Conservation (phyloP, 768 basidiomycete genomes). For the Pleurotus sapidus region DNA sequence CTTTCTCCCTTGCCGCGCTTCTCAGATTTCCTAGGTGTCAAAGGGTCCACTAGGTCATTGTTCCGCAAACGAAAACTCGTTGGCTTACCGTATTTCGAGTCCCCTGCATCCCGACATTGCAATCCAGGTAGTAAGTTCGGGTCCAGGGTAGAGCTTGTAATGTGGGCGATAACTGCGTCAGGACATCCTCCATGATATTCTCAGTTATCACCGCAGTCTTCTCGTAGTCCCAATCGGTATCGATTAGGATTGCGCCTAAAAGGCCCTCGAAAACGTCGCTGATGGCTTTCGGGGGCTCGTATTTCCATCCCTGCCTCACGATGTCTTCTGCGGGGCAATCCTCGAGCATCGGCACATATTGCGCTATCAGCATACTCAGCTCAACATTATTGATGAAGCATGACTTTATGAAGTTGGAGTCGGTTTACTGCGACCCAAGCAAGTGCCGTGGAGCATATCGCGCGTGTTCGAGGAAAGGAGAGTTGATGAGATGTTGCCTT, state of each 20-base stretch:
- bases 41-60: not conserved
- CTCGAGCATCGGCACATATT: slow-evolving; percentile 59
- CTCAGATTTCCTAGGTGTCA: slow-evolving; percentile 17
- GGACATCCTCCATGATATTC: slow-evolving; percentile 62
- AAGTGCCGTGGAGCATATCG: slow-evolving; percentile 72
- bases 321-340: slow-evolving; percentile 56
- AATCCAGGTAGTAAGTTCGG: slow-evolving; percentile 68
- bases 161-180: slow-evolving; percentile 56
- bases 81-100: slow-evolving; percentile 26
- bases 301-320: slow-evolving; percentile 71
- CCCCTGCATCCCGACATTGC: slow-evolving; percentile 53
- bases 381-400: slow-evolving; percentile 74
- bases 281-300: slow-evolving; percentile 82
- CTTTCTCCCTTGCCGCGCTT: slow-evolving; percentile 32
- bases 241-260: slow-evolving; percentile 80
- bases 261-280: slow-evolving; percentile 86
- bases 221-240: slow-evolving; percentile 74
- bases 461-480: slow-evolving; percentile 64
- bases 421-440: slow-evolving; percentile 65
- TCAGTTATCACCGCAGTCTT: slow-evolving; percentile 59
- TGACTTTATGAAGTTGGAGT: slow-evolving; percentile 63
- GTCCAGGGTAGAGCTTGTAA: slow-evolving; percentile 70
- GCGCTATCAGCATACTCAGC: slow-evolving; percentile 60
- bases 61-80: slow-evolving; percentile 2
- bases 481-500: slow-evolving; percentile 74